Evolutionary conservation across 176 grass and related monocot genomes (phyloP).

Genomic region (Rhipidocladum racemiflorum): DNA sequence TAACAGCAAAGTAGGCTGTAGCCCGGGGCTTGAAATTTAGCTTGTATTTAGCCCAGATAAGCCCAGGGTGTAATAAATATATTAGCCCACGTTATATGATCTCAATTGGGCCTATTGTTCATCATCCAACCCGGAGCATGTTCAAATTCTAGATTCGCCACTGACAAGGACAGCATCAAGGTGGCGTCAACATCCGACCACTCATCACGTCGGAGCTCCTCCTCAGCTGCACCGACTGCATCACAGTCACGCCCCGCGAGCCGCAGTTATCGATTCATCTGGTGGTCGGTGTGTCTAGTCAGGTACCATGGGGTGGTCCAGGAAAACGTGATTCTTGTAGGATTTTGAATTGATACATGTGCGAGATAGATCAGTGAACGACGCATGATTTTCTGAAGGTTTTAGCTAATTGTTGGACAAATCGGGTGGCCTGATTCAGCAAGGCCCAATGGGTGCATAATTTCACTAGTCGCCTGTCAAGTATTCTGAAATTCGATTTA

Average conservation of each 20-base stretch:
- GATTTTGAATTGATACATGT: background rate
- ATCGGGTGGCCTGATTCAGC: background rate
- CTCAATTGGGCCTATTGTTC: too few relatives aligned
- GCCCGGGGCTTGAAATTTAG: too few relatives aligned
- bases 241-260: conserved; percentile 64
- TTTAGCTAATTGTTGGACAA: background rate
- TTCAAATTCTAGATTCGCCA: too few relatives aligned
- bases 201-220: conserved; percentile 87
- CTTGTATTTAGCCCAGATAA: too few relatives aligned
- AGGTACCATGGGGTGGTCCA: background rate
- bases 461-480: background rate
- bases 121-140: too few relatives aligned
- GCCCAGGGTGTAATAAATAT: too few relatives aligned
- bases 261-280: conserved; percentile 60
- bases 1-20: too few relatives aligned
- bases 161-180: conserved; percentile 84
- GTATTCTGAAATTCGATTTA: too few relatives aligned
- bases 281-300: background rate
- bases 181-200: conserved; percentile 88
- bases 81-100: too few relatives aligned
- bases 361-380: background rate
- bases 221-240: conserved; percentile 73
- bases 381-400: background rate
- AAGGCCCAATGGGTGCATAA: background rate
- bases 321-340: background rate